Evolutionary conservation across 352 stramenopile species (phyloP).

Genomic region (Phytophthora rubi): DNA sequence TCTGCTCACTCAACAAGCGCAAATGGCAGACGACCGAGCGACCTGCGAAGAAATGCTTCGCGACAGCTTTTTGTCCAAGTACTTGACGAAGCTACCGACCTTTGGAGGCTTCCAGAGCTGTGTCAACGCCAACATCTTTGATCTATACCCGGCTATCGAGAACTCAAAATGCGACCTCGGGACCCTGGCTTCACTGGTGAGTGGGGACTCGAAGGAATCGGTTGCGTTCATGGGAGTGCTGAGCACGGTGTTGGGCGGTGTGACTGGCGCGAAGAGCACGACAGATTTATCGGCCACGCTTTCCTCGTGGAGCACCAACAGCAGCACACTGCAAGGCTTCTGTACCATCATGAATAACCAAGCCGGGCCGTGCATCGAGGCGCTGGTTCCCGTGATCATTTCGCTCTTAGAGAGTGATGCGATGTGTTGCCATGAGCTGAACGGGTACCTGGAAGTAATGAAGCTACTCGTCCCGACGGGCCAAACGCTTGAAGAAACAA

Average conservation of each 20-base stretch:
- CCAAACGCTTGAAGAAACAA: conserved; percentile 46
- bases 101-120: conserved; percentile 47
- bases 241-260: conserved; percentile 31
- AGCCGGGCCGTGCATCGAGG: conserved; percentile 48
- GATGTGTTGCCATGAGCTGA: conserved; percentile 51
- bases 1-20: conserved; percentile 14
- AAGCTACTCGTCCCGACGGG: conserved; percentile 51
- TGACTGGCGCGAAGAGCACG: conserved; percentile 25
- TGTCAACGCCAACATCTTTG: conserved; percentile 47
- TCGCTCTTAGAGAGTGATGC: conserved; percentile 46
- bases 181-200: conserved; percentile 48
- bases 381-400: conserved; percentile 49
- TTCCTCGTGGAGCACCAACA: conserved; percentile 44
- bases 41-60: conserved; percentile 39
- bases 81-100: conserved; percentile 42
- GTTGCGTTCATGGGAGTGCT: conserved; percentile 51
- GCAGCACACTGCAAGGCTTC: conserved; percentile 47
- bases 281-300: conserved; percentile 32
- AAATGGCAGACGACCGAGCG: conserved; percentile 27
- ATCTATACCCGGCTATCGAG: conserved; percentile 40
- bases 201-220: conserved; percentile 25
- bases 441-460: conserved; percentile 48
- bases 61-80: conserved; percentile 43
- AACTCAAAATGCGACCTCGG: conserved; percentile 41
- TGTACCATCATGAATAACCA: conserved; percentile 59